Base-by-base conservation (phyloP, 148 eudicot species). In the Mesembryanthemum crystallinum region DNA sequence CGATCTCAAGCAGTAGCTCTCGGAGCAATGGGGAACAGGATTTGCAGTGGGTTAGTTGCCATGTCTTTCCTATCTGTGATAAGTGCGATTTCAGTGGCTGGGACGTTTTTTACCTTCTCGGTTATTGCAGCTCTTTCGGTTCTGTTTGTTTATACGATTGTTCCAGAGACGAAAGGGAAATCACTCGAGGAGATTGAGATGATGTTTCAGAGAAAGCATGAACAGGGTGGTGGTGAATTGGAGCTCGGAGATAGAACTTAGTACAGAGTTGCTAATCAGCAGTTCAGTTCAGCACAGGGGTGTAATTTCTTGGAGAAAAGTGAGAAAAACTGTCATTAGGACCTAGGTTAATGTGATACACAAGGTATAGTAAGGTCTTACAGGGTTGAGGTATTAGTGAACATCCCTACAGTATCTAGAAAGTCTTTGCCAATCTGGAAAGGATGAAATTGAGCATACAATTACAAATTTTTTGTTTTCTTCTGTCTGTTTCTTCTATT, bases 101-200 rank as follows among this genome's bases (percentile, higher is more conserved):
- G 95, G 20, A 77, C 90, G 4, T 92, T 90, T 76, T 86, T 89
- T 18, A 72, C 85, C n/a, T 92, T 92, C 63, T 81, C 90, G 1
- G 83, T 63, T 21, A 47, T 90, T 42, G 89, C 97, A 21, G 92
- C 88, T 9, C 25, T 86, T 35, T 83, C 95, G 0, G 86, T 90
- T 57, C 87, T 69, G 6, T 92, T 92, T 82, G 96, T 86, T 5
- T 80, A 86, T 47, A 72, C 37, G 10, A 68, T 70, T 64, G 90
- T 90, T 51, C 96, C 98, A 3, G 98, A 92, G 74, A 92, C 98
- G 0, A 92, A 90, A 80, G 98, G 98, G 29, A 90, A 88, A 52
- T 83, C 93, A 2, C 58, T 90, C 52, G 98, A 92, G 83, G 88
- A 92, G 84, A 92, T 87, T 14, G 98, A 87, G 66, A 20, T 74